Evolutionary conservation across 2,329 filamentous ascomycete species (phyloP), one percentile per base, ranked within the genome.

Genomic region (Aspergillus eucalypticola): DNA sequence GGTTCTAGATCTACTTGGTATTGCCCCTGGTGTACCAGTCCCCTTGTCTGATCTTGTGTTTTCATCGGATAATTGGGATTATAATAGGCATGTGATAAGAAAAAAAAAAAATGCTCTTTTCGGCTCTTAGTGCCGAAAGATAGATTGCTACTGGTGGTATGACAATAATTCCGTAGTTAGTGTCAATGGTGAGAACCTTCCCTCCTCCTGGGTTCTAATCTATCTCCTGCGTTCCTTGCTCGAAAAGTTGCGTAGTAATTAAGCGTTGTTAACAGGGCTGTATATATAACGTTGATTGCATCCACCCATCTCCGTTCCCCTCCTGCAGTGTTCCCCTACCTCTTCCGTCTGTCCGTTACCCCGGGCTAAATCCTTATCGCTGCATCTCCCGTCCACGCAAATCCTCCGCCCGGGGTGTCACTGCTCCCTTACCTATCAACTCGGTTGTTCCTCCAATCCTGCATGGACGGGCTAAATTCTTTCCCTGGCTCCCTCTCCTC

Each of bases 391-490:
- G 19, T 23, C 38, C 49, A 19, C 56, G 39, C 39, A 46, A 21
- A 46, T 19, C 21, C 29, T 35, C 39, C 55, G 29, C 23, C 55
- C 39, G 41, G 32, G 29, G 46, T 27, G n/a, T 39, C 56, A 59
- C 15, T 44, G 39, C 17, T 17, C n/a, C 49, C 29, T 25, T 38
- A 35, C 49, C 29, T 17, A 29, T 27, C 44, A 19, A 23, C 19
- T 11, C 29, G 49, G 50, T 27, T 50, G 23, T 29, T 29, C 46
- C 23, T 50, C 46, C 46, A 29, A 50, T 50, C 25, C 46, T 50
- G 25, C 46, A 19, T 19, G 15, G 25, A 17, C 46, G 49, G 56
- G 49, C 49, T 59, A 59, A 59, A 59, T 59, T 32, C 50, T 59
- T 59, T 54, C 39, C 56, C 56, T 59, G 17, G 2, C 15, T 19